Percentiles rank a stretch among this genome's conserved stretches.
Conservation (phyloP, 2,329 filamentous ascomycete genomes). For the Phaeosphaeria sp. region DNA sequence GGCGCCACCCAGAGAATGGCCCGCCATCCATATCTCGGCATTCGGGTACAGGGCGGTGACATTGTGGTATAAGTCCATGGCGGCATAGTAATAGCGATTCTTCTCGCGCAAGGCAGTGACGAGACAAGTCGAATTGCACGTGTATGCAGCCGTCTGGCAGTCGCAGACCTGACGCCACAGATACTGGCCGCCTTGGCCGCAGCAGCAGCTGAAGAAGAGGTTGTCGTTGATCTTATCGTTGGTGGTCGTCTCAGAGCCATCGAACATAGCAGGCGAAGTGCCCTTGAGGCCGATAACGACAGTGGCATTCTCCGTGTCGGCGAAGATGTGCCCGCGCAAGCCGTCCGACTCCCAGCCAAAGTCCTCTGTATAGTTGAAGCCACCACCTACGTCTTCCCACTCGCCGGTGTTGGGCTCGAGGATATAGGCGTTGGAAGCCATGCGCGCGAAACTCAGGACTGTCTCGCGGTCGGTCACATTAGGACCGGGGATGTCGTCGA, state of each 20-base stretch:
- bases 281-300: conserved; percentile 93
- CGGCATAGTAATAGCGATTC: conserved; percentile 89
- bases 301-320: conserved; percentile 83
- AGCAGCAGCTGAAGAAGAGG: conserved; percentile 97
- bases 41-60: conserved; percentile 87
- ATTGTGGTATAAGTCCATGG: conserved; percentile 88
- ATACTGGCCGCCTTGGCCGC: conserved; percentile 88
- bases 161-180: conserved; percentile 93
- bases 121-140: conserved; percentile 92
- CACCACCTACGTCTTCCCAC: conserved; percentile 74
- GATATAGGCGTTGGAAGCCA: conserved; percentile 91
- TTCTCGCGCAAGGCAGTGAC: conserved; percentile 76
- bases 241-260: conserved; percentile 94
- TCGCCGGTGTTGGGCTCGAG: conserved; percentile 73
- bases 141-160: conserved; percentile 85
- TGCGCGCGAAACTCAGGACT: conserved; percentile 81
- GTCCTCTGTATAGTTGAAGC: conserved; percentile 84
- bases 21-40: conserved; percentile 85
- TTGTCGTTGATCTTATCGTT: conserved; percentile 99
- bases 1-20: conserved; percentile 90
- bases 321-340: conserved; percentile 89
- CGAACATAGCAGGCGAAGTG: conserved; percentile 86
- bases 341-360: conserved; percentile 95
- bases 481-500: conserved; percentile 79
- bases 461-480: conserved; percentile 87